Base-by-base conservation (phyloP, 2,329 filamentous ascomycete genomes). In the Helminthosporium solani region DNA sequence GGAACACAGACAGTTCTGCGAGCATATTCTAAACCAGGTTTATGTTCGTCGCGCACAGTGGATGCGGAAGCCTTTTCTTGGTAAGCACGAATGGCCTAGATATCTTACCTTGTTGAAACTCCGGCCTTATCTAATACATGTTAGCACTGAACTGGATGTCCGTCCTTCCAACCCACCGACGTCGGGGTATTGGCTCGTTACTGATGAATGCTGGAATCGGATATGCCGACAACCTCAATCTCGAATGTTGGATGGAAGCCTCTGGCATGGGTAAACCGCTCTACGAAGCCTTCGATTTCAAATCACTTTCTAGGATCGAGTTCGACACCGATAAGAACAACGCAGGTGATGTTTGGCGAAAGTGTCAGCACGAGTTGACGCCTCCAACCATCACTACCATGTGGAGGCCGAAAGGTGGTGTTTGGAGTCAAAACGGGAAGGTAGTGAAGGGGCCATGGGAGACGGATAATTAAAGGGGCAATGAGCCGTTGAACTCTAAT, bases 241-340 rank as follows among this genome's bases (percentile, higher is more conserved):
- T 71, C 18, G 66, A 70, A 34, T 63, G 66, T 33, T 73, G 66
- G 66, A 57, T 72, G 51, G 70, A 72, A 46, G 64, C 68, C 2
- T 67, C 65, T 15, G 42, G 47, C 2, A 66, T 67, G 56, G 70
- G 70, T 2, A 67, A 63, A 43, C 56, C 58, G 21, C 48, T 73
- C 11, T 73, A 73, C 46, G 62, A 66, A 30, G 63, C 64, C 39
- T 61, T 66, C 27, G 58, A 56, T 0, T 69, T 66, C 39, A 54
- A 52, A 21, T 48, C 57, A 7, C 44, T 69, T 4, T 42, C 66
- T 27, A 66, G 62, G 46, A 47, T 69, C 21, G 54, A 52, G 12
- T 67, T 68, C 40, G 64, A 68, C 31, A 66, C 52, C 14, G 56
- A 61, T 3, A 53, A 43, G 33, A 46, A 40, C 19, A 46, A 54